These are phyloP conservation scores for Lepiota brunneoincarnata DNA, from an alignment of 768 basidiomycete genomes.

Conservation along the genomic window DNA sequence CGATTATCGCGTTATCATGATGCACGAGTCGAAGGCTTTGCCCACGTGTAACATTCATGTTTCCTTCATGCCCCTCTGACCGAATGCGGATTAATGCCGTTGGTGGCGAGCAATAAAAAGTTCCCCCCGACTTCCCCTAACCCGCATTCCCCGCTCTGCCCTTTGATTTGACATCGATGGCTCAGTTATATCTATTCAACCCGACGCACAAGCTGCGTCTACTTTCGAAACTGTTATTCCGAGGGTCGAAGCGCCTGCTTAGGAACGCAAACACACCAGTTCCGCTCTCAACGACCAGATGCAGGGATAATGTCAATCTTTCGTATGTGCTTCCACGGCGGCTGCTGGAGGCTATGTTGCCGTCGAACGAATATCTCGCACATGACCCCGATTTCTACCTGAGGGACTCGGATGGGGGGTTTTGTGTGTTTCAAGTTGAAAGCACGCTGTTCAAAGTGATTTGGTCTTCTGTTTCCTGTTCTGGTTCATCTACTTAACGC, in stretches of 20 bases:
- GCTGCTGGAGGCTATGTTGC: constrained; percentile 5
- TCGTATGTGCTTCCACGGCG: constrained; percentile 3
- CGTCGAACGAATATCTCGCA: constrained; percentile 15
- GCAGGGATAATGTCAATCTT: constrained; percentile 5
- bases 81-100: constrained; percentile 14
- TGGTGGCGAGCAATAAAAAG: constrained; percentile 11
- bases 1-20: constrained; percentile 2
- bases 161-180: constrained; percentile 26
- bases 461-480: neutral
- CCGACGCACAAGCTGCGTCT: constrained; percentile 34
- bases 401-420: constrained; percentile 39
- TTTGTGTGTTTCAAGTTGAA: constrained; percentile 58
- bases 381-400: constrained; percentile 33
- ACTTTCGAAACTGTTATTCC: constrained; percentile 28
- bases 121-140: constrained; percentile 12
- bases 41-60: constrained; percentile 40
- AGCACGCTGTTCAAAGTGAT: constrained; percentile 63
- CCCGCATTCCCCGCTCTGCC: constrained; percentile 16
- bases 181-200: constrained; percentile 34
- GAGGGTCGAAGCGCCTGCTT: constrained; percentile 29
- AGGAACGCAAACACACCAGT: neutral
- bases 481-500: constrained; percentile 1
- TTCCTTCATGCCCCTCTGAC: constrained; percentile 23
- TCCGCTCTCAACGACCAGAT: neutral
- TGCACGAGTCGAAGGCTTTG: neutral